phyloP scores from a whole-genome alignment of 306 rosid genomes.

The Begonia peltatifolia region DNA sequence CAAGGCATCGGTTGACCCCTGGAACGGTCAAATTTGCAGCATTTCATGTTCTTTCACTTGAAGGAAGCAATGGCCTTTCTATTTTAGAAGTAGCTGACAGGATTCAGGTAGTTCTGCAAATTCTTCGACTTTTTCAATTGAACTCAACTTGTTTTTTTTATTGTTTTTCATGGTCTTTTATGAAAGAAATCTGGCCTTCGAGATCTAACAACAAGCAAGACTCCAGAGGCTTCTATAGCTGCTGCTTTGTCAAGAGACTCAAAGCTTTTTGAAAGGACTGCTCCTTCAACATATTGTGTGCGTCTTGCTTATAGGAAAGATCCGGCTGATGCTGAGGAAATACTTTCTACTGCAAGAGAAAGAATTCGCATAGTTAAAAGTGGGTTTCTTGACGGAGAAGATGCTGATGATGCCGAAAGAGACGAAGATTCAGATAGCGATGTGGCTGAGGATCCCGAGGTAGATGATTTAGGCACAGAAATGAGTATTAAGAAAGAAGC shows the following conservation, averaged over 20 bases:
- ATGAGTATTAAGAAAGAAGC: constrained; percentile 17
- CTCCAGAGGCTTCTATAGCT: constrained; percentile 68
- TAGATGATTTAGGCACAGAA: constrained; percentile 40
- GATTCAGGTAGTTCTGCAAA: constrained; percentile 45
- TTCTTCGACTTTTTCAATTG: constrained; percentile 1
- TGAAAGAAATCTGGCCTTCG: constrained; percentile 71
- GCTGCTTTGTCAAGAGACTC: constrained; percentile 78
- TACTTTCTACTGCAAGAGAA: constrained; percentile 57
- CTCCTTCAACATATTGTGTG: constrained; percentile 71
- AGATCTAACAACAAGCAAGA: constrained; percentile 71
- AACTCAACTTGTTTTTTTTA: constrained; percentile 5
- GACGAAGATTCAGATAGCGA: constrained; percentile 66
- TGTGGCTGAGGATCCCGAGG: constrained; percentile 42
- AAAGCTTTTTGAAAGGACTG: constrained; percentile 73
- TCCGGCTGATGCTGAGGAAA: constrained; percentile 44
- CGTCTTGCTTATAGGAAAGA: constrained; percentile 57
- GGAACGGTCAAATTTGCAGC: constrained; percentile 88
- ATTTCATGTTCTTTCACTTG: constrained; percentile 73
- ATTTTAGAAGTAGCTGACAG: constrained; percentile 66
- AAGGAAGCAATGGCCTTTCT: constrained; percentile 60
- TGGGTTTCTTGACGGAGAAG: constrained; percentile 38
- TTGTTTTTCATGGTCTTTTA: constrained; percentile 6
- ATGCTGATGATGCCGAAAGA: constrained; percentile 47
- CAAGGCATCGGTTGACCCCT: constrained; percentile 63
- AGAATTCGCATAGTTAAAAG: constrained; percentile 38